phyloP scores from a whole-genome alignment of 805 yeast species.

The Schizosaccharomyces cryophilus region DNA sequence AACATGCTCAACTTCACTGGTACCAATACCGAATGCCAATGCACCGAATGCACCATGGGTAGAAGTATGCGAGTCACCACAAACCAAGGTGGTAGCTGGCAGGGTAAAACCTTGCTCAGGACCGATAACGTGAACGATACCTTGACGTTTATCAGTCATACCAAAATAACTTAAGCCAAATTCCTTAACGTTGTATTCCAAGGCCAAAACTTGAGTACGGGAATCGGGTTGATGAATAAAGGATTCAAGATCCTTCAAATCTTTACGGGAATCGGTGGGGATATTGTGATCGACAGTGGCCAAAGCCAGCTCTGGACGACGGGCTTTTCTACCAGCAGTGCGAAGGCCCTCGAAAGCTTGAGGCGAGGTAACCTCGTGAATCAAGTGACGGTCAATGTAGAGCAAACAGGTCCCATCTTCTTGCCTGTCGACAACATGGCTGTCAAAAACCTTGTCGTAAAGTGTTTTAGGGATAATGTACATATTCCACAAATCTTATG shows the following conservation, averaged over 20 bases:
- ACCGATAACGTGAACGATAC: slow-evolving; percentile 94
- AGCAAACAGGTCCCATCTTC: slow-evolving; percentile 67
- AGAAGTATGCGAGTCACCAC: slow-evolving; percentile 97
- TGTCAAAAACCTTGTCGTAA: slow-evolving; percentile 89
- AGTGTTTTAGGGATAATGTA: slow-evolving; percentile 23
- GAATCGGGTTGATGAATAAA: slow-evolving; percentile 83
- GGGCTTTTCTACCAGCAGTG: slow-evolving; percentile 66
- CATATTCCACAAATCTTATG: background rate
- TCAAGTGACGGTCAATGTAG: slow-evolving; percentile 89
- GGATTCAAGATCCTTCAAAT: slow-evolving; percentile 44
- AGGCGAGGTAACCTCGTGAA: slow-evolving; percentile 96
- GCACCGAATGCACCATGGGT: slow-evolving; percentile 98
- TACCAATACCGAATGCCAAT: slow-evolving; percentile 94
- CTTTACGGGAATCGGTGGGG: slow-evolving; percentile 72
- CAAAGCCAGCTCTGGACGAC: slow-evolving; percentile 30
- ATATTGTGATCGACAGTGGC: slow-evolving; percentile 36
- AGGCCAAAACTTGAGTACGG: slow-evolving; percentile 69
- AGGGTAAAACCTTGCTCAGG: slow-evolving; percentile 97
- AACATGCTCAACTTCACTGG: slow-evolving; percentile 97
- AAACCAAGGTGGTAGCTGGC: slow-evolving; percentile 95
- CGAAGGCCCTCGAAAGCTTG: slow-evolving; percentile 93
- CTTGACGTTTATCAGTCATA: slow-evolving; percentile 84
- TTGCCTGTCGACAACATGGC: slow-evolving; percentile 76
- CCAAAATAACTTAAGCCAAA: slow-evolving; percentile 85
- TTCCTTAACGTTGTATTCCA: slow-evolving; percentile 76